Evolutionary conservation across 1,139 yeast genomes (phyloP), one percentile per base, ranked within the genome.

Genomic region (Saccharomycopsis crataegensis): DNA sequence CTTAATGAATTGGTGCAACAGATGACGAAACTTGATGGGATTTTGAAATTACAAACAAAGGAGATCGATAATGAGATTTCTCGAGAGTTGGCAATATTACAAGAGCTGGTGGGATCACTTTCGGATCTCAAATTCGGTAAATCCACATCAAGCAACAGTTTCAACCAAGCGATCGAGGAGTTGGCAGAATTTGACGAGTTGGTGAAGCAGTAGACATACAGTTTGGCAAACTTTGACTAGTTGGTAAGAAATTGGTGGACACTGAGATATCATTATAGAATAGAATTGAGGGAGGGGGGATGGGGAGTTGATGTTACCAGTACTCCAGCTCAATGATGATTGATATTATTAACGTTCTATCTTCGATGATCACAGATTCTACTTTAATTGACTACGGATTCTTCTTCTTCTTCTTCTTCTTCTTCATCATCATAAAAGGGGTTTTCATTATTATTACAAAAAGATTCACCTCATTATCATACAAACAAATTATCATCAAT

Each of bases 41-140:
- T 49, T 3, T 42, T 46, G 31, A 43, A 46, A 14, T 6, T 16
- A 11, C 50, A 49, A 34, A 9, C 36, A 5, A 16, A 45, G 8
- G 14, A 47, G 11, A 12, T 53, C 12, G 48, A 46, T n/a, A 8
- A 8, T 2, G 22, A 46, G 48, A 12, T 40, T 8, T 22, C 32
- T 3, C 9, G 28, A n/a, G 56, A 50, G 36, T 38, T 49, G 16
- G 16, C 14, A 8, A 28, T 11, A 16, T 16, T 49, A 6, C 22
- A 41, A 11, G 38, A 31, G 11, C 16, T 22, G 41, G 44, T 53
- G 22, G 53, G 37, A 6, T 17, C 43, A 7, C 46, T 53, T 41
- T 17, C 46, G 6, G 56, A 53, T 43, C 49, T 53, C 46, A 45
- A 44, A 33, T 49, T 40, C 36, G 56, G 56, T 8, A 46, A 41